Percentiles rank a stretch among this genome's conserved stretches.
These are phyloP conservation scores for Tuber calosporum DNA, from an alignment of 495 filamentous ascomycete genomes.

Conservation along the genomic window DNA sequence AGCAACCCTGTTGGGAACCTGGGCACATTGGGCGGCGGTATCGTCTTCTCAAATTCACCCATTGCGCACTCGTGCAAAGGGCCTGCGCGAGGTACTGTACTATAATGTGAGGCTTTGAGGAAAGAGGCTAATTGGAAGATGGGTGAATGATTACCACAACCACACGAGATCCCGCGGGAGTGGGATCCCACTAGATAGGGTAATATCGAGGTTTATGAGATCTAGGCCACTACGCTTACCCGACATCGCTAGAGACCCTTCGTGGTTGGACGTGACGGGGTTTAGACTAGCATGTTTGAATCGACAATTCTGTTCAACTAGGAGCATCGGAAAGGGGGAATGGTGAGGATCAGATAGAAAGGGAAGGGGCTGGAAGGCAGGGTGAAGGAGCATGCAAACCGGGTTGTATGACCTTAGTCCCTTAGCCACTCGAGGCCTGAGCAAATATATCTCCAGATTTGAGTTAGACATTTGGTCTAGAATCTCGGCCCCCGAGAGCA, in stretches of 20 bases:
- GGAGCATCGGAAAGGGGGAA: not conserved
- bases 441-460: not conserved
- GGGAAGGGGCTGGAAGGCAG: not conserved
- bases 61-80: not conserved
- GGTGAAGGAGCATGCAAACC: not conserved
- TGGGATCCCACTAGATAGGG: not conserved
- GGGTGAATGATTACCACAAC: not conserved
- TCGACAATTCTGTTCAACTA: not conserved
- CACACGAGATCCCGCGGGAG: not conserved
- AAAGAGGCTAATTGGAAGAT: not conserved
- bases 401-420: not conserved
- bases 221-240: not conserved
- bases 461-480: not conserved
- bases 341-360: not conserved
- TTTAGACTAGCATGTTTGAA: not conserved
- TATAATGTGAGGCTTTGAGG: not conserved
- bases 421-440: not conserved
- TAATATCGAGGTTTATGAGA: not conserved
- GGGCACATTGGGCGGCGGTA: not conserved
- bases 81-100: too few relatives aligned
- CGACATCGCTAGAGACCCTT: not conserved
- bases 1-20: not conserved
- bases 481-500: not conserved
- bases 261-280: not conserved
- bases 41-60: not conserved